Evolutionary conservation across 345 rosid species (phyloP), one percentile per base, ranked within the genome.

Genomic region (Raphanus sativus): DNA sequence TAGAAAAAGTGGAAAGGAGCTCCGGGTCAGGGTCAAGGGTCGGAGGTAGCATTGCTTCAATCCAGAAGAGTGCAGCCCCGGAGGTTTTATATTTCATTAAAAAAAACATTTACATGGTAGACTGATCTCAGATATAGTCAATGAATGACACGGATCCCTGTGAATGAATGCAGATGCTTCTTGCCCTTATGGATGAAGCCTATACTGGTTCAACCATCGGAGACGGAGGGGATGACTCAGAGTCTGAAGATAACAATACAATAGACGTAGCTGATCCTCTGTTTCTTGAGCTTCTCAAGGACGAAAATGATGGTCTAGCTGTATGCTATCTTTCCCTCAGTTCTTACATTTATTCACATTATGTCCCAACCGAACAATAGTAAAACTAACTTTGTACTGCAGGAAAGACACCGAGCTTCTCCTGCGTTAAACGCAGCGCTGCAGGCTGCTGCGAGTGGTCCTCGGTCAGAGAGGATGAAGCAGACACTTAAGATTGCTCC

Each of bases 161-260:
- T 85, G 69, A 66, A 66, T 77, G n/a, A 73, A 28, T 28, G 30
- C 89, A 92, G 98, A 92, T 95, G 98, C 86, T 95, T 65, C 94
- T 92, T 84, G 96, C 92, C 38, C 95, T 95, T 77, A 95, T 95
- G 99, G 98, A 95, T 86, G 99, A 95, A 82, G 99, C 99, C 29
- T 95, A 95, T 80, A 92, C 97, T 55, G 99, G 99, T 84, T 95
- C 98, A 64, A 90, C 94, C 75, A 89, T 95, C 9, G 97, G 87
- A 32, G 91, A 89, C 83, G 96, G 94, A 68, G 96, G 93, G 70
- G 97, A 81, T 68, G 94, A 89, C 86, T 92, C 92, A 70, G 97
- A 89, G 86, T 92, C 98, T 56, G 99, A 92, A 85, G 99, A 92
- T 68, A 85, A 81, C 86, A 89, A 80, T 71, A 72, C 87, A 8